Evolutionary conservation across 345 rosid species (phyloP), one percentile per base, ranked within the genome.

Genomic region (Eucalyptus leucophloia): DNA sequence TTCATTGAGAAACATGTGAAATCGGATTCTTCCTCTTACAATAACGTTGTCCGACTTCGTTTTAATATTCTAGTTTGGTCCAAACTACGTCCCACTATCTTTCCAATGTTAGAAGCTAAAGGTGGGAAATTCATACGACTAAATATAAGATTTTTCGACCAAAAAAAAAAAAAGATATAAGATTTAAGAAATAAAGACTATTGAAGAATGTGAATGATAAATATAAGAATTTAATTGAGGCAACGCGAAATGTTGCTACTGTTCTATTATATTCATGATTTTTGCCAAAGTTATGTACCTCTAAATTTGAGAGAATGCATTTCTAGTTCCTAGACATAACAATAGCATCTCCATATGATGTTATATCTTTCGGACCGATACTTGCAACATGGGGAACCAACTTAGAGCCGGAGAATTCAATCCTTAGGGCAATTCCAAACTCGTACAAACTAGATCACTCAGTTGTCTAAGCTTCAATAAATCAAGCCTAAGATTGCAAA

Each of bases 181-280:
- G 28, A 56, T 56, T 24, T 56, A 11, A 0, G 30, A 26, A 24
- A 56, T 24, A 56, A 56, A 51, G 23, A 56, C 28, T 56, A 23
- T 1, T 4, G 13, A 10, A 24, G 30, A 11, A 56, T 26, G 24
- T 24, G 10, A 56, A 13, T 49, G 50, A 49, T 13, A 49, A 49
- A 49, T 0, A 0, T 13, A 56, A 56, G 30, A 26, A 56, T 26
- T 56, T 24, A 9, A 24, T 0, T 9, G 6, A 56, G 12, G 4
- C 12, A 56, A 56, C 1, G 0, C 0, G 3, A 56, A 56, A 56
- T 24, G 62, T 56, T 56, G 30, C 62, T 5, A 2, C 7, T 2
- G 7, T 56, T 56, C 62, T 56, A 0, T 24, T 26, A 9, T 11
- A 26, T 56, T 56, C 0, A 11, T 26, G 14, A 10, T 24, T 51